phyloP scores from a whole-genome alignment of 2,329 filamentous ascomycete species.

The Pseudogymnoascus sp. region DNA sequence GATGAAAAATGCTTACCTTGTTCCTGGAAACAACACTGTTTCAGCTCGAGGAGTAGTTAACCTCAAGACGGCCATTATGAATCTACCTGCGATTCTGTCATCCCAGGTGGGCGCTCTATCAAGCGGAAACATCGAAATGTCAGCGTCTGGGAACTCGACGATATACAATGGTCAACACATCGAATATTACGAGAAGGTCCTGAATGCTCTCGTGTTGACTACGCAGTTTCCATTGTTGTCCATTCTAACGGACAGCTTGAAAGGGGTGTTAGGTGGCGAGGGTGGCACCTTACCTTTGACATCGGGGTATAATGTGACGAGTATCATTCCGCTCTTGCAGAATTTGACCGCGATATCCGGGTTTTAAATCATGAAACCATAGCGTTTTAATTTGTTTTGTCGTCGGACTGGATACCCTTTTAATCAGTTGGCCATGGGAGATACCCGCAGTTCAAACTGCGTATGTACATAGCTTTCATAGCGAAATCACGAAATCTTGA shows the following conservation, averaged over 20 bases:
- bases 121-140: constrained; percentile 34
- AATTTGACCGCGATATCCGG: neutral
- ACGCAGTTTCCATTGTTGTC: neutral
- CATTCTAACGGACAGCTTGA: neutral
- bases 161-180: constrained; percentile 36
- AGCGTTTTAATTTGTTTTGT: neutral
- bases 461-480: constrained; percentile 4
- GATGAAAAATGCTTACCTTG: constrained; percentile 32
- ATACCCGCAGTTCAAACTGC: neutral
- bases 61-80: constrained; percentile 33
- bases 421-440: neutral
- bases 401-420: neutral
- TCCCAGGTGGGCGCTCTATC: constrained; percentile 31
- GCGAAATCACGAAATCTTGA: neutral
- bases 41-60: constrained; percentile 35
- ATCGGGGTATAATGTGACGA: neutral
- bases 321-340: neutral
- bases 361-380: neutral
- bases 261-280: neutral
- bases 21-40: constrained; percentile 35
- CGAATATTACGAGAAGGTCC: constrained; percentile 35
- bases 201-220: constrained; percentile 18
- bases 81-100: constrained; percentile 33
- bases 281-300: neutral
- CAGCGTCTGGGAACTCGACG: constrained; percentile 34